These are phyloP conservation scores for Tuber calosporum DNA, from an alignment of 495 filamentous ascomycete species.

Conservation along the genomic window DNA sequence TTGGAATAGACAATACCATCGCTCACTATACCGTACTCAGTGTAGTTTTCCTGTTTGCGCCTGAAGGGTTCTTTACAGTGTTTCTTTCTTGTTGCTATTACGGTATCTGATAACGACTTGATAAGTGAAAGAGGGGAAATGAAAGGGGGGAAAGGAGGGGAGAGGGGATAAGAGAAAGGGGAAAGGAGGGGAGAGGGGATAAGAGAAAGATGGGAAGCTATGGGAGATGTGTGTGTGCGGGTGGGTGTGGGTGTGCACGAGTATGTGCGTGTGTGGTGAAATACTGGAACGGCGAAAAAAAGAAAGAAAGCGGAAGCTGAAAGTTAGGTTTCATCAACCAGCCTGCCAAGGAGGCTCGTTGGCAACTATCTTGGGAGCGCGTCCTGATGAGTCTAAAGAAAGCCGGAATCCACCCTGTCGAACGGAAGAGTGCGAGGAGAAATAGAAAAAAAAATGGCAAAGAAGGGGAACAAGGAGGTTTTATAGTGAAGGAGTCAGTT, in stretches of 20 bases:
- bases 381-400: neutral
- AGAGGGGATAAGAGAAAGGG: neutral
- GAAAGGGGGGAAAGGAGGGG: neutral
- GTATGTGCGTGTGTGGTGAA: no score
- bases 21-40: neutral
- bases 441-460: neutral
- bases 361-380: neutral
- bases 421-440: neutral
- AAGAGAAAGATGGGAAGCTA: constrained; percentile 1
- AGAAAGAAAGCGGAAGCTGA: neutral
- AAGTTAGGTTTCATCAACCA: neutral
- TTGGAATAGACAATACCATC: constrained; percentile 31
- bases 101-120: neutral
- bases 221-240: neutral
- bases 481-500: neutral
- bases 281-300: no score
- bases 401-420: neutral
- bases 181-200: neutral
- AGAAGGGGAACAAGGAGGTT: neutral
- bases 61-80: neutral
- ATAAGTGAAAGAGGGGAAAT: neutral
- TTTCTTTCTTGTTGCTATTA: neutral
- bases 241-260: neutral
- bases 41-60: neutral
- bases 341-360: neutral